Evolutionary conservation across 768 basidiomycete species (phyloP).

Genomic region (Chalciporus piperatus): DNA sequence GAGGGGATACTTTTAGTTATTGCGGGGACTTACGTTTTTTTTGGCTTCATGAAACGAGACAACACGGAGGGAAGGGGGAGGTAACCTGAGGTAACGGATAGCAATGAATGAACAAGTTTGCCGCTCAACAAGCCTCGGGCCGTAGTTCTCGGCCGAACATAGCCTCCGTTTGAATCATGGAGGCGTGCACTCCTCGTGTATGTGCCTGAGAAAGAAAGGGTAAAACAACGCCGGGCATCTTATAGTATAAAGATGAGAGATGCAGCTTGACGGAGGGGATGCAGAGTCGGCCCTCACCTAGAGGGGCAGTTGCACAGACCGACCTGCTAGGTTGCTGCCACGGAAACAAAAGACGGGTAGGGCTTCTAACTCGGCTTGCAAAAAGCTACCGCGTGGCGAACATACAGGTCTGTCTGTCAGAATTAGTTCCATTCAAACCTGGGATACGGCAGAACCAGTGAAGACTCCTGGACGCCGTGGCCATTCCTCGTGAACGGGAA

Average conservation of each 20-base stretch:
- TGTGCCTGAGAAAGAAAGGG: not conserved
- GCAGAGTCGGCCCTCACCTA: not conserved
- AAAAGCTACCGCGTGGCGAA: not conserved
- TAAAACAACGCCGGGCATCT: not conserved
- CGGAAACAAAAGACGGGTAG: not conserved
- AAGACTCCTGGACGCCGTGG: not conserved
- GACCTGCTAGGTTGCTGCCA: no score
- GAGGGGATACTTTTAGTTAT: conserved; percentile 9
- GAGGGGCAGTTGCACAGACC: no score
- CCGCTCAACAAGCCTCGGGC: conserved; percentile 23
- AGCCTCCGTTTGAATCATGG: not conserved
- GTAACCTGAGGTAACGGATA: conserved; percentile 8
- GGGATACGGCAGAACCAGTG: not conserved
- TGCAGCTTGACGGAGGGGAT: not conserved
- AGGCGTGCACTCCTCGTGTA: not conserved
- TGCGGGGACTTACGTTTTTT: conserved; percentile 23
- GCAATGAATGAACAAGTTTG: conserved; percentile 11
- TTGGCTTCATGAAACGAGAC: conserved; percentile 17
- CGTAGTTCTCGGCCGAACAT: conserved; percentile 23
- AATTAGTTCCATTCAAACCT: not conserved
- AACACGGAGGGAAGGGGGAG: conserved; percentile 18
- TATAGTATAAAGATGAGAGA: not conserved
- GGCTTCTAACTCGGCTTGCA: not conserved
- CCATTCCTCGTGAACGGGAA: conserved; percentile 1
- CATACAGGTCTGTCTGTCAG: not conserved